Base-by-base conservation (phyloP, 768 basidiomycete species). In the Cystobasidium onofrii region DNA sequence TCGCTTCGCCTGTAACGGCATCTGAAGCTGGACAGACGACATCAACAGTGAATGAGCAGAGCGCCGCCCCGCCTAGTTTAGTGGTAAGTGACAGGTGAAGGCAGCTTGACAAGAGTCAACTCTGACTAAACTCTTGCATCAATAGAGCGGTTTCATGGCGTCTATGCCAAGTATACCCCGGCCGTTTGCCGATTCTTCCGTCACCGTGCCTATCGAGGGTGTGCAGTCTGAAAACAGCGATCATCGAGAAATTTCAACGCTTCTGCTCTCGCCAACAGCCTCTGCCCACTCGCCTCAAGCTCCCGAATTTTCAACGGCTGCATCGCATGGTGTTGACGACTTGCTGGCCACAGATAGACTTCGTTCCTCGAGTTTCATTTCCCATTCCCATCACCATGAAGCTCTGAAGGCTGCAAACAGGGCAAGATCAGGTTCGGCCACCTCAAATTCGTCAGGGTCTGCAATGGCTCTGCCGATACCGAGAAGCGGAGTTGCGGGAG, bases 391-490 rank as follows among this genome's bases (percentile, higher is more conserved):
- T 10, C 63, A 64, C 41, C 39, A 64, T 29, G 63, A 64, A 4
- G 18, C 15, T 15, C 63, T 64, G 12, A 64, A 43, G 25, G 25
- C 57, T 60, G 57, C 29, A 12, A 60, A 60, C 33, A 27, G 57
- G 57, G 7, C 61, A 18, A 52, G 57, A 27, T 73, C 70, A 29
- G 2, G 60, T 34, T 41, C 36, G 23, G 64, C 39, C 15, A 46
- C 46, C 39, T 50, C 29, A 18, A 67, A 63, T n/a, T 62, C 61
- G 1, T 57, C 74, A 1, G 60, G 65, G 1, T 64, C 74, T 0
- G 57, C 57, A 9, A 60, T 60, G 34, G 69, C 13, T 36, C 52
- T 44, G 25, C 74, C 17, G 25, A 44, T 57, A 61, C 71, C 60
- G 39, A 76, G 7, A 44, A 54, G 36, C 66, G 57, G 57, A 6